phyloP scores from a whole-genome alignment of 2,329 filamentous ascomycete species.

The Fulvia fulva region DNA sequence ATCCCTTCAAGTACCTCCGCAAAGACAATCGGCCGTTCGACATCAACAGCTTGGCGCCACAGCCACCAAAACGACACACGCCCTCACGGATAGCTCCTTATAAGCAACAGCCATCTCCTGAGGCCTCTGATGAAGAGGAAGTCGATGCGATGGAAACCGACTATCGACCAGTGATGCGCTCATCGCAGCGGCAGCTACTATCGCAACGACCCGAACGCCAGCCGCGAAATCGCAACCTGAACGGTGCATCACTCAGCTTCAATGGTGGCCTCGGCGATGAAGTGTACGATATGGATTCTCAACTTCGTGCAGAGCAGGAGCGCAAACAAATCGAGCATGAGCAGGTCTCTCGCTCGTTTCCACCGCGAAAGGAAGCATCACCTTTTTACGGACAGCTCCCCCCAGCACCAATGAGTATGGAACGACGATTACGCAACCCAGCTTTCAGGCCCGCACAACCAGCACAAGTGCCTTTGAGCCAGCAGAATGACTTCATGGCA shows the following conservation, averaged over 20 bases:
- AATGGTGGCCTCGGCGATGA: conserved; percentile 16
- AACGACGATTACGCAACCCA: conserved; percentile 60
- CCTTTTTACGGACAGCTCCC: conserved; percentile 70
- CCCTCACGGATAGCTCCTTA: conserved; percentile 10
- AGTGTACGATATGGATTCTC: conserved; percentile 26
- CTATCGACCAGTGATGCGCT: conserved; percentile 37
- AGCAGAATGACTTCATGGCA: conserved; percentile 51
- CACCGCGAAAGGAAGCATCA: conserved; percentile 37
- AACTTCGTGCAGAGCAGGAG: conserved; percentile 18
- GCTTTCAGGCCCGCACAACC: conserved; percentile 12
- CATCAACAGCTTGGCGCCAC: conserved; percentile 31
- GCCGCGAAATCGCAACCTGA: conserved; percentile 12
- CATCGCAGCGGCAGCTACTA: conserved; percentile 15
- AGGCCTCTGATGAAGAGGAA: conserved; percentile 28
- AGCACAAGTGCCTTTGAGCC: conserved; percentile 41
- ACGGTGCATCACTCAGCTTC: conserved; percentile 16
- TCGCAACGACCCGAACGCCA: conserved; percentile 17
- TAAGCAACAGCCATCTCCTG: conserved; percentile 23
- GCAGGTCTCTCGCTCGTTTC: conserved; percentile 21
- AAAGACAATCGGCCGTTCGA: conserved; percentile 33
- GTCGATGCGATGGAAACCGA: conserved; percentile 72
- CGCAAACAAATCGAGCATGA: conserved; percentile 16
- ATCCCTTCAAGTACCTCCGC: conserved; percentile 27
- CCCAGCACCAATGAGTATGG: conserved; percentile 63
- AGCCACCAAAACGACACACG: conserved; percentile 14